Evolutionary conservation across 1,284 basidiomycete species (phyloP).

Genomic region (Termitomyces sp.): DNA sequence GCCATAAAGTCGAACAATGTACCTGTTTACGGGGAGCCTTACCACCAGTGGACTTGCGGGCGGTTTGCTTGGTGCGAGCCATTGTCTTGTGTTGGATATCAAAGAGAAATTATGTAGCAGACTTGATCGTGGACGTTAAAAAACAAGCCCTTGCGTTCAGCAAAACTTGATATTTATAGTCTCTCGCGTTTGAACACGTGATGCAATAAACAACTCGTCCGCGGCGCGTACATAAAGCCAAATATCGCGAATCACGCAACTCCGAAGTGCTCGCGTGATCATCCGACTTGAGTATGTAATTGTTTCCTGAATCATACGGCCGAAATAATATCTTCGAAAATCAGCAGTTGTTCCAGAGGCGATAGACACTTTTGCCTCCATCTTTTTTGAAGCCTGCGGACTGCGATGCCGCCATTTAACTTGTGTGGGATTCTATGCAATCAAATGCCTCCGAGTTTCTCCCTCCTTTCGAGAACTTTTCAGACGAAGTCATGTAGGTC

Average conservation of each 20-base stretch:
- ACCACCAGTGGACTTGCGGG: constrained; percentile 17
- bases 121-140: constrained; percentile 7
- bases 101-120: neutral
- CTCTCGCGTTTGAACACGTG: constrained; percentile 9
- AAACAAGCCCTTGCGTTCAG: constrained; percentile 6
- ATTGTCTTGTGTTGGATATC: neutral
- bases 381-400: neutral
- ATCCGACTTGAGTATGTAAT: no score
- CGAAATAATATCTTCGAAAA: neutral
- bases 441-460: neutral
- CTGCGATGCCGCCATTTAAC: neutral
- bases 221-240: constrained; percentile 5
- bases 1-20: neutral
- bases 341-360: neutral
- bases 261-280: no score
- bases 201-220: constrained; percentile 5
- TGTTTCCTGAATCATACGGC: no score
- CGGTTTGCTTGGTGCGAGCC: constrained; percentile 18
- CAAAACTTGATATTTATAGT: constrained; percentile 9
- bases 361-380: neutral
- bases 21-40: constrained; percentile 18
- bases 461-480: neutral
- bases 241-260: neutral
- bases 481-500: neutral
- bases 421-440: neutral